Evolutionary conservation across 495 filamentous ascomycete genomes (phyloP), one percentile per base, ranked within the genome.

Genomic region (Podospora appendiculata): DNA sequence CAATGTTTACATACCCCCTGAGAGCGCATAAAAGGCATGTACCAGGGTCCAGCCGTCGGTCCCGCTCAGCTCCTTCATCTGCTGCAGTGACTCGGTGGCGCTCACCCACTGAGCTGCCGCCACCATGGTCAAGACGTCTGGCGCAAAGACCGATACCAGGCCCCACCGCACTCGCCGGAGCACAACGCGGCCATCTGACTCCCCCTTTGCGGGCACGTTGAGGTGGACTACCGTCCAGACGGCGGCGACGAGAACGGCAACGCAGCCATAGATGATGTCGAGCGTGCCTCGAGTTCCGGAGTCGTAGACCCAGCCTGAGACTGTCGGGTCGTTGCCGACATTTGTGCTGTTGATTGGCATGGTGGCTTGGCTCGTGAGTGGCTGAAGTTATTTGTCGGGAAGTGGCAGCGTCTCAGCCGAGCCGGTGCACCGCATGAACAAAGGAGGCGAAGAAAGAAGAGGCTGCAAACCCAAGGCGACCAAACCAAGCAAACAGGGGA

Each of bases 201-300:
- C 58, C 16, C 50, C 50, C 32, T 41, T 42, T 5, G 58, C 53
- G 12, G 52, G 58, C 1, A 60, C 32, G 44, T 60, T 60, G 55
- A 52, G 52, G 35, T 66, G 63, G 10, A 63, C 19, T 7, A 66
- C 52, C 4, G 60, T 56, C 60, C 60, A 63, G 11, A 60, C 52
- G 34, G 52, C 58, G 25, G 61, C 54, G 38, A 66, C 56, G n/a
- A 66, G 49, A n/a, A 52, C 54, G 25, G 61, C 50, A 32, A 63
- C 47, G 47, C 58, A 61, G 8, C 33, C 42, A 18, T 52, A 65
- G 17, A 65, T 17, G 35, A 65, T 65, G 52, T 63, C 58, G 19
- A 54, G 41, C 3, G 47, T 49, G 13, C 47, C 47, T 4, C 47
- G 47, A 16, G 6, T 40, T 2, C 47, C 47, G 18, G n/a, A 40